phyloP scores from a whole-genome alignment of 108 stramenopile genomes.

The Fistulifera solaris region DNA sequence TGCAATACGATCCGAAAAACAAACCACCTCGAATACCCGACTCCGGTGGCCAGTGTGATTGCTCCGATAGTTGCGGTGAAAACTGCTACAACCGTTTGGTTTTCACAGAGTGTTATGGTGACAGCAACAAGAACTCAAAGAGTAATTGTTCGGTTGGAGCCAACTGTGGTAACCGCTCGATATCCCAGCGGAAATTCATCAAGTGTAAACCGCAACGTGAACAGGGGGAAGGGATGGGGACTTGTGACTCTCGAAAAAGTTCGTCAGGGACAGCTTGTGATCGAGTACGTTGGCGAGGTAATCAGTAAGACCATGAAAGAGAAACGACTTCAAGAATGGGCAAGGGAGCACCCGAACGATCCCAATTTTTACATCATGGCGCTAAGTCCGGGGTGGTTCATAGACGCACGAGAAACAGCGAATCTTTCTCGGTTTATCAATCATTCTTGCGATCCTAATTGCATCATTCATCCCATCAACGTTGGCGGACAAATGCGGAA shows the following conservation, averaged over 20 bases:
- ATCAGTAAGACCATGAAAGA: conserved; percentile 73
- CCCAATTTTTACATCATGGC: conserved; percentile 94
- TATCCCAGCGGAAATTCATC: conserved; percentile 42
- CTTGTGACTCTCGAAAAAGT: conserved; percentile 61
- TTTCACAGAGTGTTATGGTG: conserved; percentile 71
- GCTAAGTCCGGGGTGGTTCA: conserved; percentile 69
- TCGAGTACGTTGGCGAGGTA: conserved; percentile 89
- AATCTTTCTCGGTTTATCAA: conserved; percentile 90
- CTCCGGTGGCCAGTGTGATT: conserved; percentile 46
- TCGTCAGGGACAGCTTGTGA: conserved; percentile 60
- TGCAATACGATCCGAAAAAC: conserved; percentile 40
- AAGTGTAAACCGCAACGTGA: conserved; percentile 75
- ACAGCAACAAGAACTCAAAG: conserved; percentile 37
- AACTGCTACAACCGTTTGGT: conserved; percentile 73
- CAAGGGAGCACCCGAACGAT: conserved; percentile 79
- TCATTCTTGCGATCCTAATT: conserved; percentile 92
- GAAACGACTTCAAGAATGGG: conserved; percentile 57
- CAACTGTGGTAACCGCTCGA: conserved; percentile 76
- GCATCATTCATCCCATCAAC: conserved; percentile 71
- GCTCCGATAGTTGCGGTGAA: conserved; percentile 59
- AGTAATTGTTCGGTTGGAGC: conserved; percentile 72
- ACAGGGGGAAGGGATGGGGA: conserved; percentile 85
- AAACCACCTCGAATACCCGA: conserved; percentile 46
- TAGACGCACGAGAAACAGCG: conserved; percentile 83
- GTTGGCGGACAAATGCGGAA: conserved; percentile 78